Percentiles rank a stretch among this genome's conserved stretches.
Conservation (phyloP, 1,284 basidiomycete species). For the Paramarasmius palmivorus region DNA sequence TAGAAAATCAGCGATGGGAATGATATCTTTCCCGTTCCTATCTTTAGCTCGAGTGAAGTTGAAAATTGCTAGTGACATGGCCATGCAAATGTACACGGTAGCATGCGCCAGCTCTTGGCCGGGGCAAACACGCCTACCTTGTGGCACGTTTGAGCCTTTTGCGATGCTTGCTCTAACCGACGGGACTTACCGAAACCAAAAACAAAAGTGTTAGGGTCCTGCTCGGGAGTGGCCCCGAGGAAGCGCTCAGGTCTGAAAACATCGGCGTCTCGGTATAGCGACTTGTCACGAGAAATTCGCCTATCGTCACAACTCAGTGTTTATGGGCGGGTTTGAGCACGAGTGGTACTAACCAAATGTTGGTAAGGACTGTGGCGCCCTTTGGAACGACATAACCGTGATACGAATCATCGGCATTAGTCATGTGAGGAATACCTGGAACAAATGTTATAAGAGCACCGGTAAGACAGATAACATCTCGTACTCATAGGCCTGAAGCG, state of each 20-base stretch:
- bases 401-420: slow-evolving; percentile 15
- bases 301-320: not conserved
- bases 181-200: slow-evolving; percentile 9
- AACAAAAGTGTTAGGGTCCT: not conserved
- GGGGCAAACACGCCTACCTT: not conserved
- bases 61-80: slow-evolving; percentile 11
- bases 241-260: slow-evolving; percentile 6
- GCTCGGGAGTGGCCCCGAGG: not conserved
- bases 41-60: slow-evolving; percentile 9
- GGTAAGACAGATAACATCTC: not conserved
- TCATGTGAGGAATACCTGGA: slow-evolving; percentile 5
- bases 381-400: slow-evolving; percentile 18
- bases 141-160: no score
- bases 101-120: slow-evolving; percentile 9
- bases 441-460: not conserved
- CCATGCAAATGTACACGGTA: slow-evolving; percentile 15
- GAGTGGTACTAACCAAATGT: slow-evolving; percentile 8
- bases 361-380: slow-evolving; percentile 8
- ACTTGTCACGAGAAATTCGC: slow-evolving; percentile 5
- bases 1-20: not conserved
- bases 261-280: slow-evolving; percentile 1
- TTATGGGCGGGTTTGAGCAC: no score
- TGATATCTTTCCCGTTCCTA: slow-evolving; percentile 11
- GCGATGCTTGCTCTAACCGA: not conserved
- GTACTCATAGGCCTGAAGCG: not conserved